Conservation (phyloP, 1,284 basidiomycete genomes). For the Puccinia brachypodii region DNA sequence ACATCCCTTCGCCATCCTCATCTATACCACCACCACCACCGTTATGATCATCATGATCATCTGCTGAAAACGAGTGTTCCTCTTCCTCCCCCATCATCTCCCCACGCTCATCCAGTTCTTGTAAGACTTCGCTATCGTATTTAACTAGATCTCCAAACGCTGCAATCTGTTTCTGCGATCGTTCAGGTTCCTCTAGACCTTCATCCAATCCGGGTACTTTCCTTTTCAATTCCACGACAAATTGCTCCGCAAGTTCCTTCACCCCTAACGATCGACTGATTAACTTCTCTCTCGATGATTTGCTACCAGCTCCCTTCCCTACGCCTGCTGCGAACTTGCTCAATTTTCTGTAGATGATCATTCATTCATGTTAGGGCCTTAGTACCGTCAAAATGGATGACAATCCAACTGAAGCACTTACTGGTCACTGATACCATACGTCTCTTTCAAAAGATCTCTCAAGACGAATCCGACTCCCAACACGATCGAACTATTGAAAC, state of each 20-base stretch:
- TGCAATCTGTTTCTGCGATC: slow-evolving; percentile 17
- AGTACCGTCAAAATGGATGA: background rate
- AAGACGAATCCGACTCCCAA: slow-evolving; percentile 77
- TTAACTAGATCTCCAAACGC: slow-evolving; percentile 27
- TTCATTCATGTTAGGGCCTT: background rate
- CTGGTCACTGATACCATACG: slow-evolving; percentile 85
- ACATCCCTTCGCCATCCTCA: slow-evolving; percentile 5
- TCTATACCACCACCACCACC: background rate
- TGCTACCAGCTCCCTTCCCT: slow-evolving; percentile 6
- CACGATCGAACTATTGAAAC: slow-evolving; percentile 65
- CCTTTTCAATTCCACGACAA: slow-evolving; percentile 5
- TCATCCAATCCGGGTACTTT: slow-evolving; percentile 22
- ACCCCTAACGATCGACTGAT: slow-evolving; percentile 8
- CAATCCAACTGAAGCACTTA: slow-evolving; percentile 60
- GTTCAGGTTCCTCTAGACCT: background rate
- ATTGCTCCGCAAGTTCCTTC: slow-evolving; percentile 16
- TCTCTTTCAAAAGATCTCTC: slow-evolving; percentile 74
- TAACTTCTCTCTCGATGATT: slow-evolving; percentile 18
- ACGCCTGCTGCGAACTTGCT: slow-evolving; percentile 13
- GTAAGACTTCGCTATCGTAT: slow-evolving; percentile 29
- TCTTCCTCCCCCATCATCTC: slow-evolving; percentile 13
- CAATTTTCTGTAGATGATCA: slow-evolving; percentile 24
- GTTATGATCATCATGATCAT: background rate
- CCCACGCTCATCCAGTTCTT: slow-evolving; percentile 16
- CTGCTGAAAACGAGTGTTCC: background rate